Base-by-base conservation (phyloP, 1,139 yeast species). In the Taphrina flavorubra region DNA sequence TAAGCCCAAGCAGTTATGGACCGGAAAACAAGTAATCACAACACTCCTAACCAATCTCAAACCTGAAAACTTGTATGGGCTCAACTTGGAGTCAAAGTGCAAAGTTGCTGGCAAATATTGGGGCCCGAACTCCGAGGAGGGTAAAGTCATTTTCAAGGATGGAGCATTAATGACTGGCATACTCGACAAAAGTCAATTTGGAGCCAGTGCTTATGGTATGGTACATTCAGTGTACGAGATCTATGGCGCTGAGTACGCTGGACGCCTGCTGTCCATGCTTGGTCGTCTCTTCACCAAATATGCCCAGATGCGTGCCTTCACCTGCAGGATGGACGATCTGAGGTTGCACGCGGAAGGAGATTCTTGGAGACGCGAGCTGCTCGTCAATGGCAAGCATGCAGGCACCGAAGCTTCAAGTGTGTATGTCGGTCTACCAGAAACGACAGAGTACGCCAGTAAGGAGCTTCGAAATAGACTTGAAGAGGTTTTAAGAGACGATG, bases 311-410 rank as follows among this genome's bases (percentile, higher is more conserved):
- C 89, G 91, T 69, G 99, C 97, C 1, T 90, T 95, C 77, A 94
- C 99, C 10, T 95, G 99, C 87, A 99, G 99, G 84, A 95, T 95
- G 99, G 99, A 95, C 78, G 99, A 95, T 80, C 84, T 95, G 78
- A 87, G 97, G 78, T 84, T 95, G 74, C 65, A 70, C 37, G 94
- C 98, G 34, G 86, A 80, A 6, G 99, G 99, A 77, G 92, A 95
- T 78, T 77, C 82, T 70, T 88, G 96, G 96, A 87, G 99, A 83
- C 81, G 81, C 25, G 95, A 91, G 67, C 89, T 94, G 72, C 83
- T 95, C 78, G 81, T 85, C 73, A 86, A 87, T 73, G 87, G 96
- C 31, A 85, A 84, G 68, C 95, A 89, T 75, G 87, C 87, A 71
- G 99, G 99, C 76, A 85, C 95, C 78, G 84, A 84, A 74, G 97